Conservation (phyloP, 768 basidiomycete species). For the Hemileccinum rubropunctum region DNA sequence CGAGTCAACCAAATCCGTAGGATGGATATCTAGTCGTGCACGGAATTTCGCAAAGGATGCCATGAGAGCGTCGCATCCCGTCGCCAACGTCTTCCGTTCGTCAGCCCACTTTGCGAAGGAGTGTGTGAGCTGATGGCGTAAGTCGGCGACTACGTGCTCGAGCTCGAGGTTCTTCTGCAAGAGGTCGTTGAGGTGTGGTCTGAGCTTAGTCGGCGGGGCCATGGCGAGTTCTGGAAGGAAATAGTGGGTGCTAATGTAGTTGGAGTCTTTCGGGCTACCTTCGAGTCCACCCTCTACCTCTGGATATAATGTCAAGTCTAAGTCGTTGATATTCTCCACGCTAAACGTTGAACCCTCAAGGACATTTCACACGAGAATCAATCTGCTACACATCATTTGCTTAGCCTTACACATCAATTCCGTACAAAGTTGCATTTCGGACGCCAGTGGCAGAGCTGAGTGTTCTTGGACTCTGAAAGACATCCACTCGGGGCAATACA, state of each 20-base stretch:
- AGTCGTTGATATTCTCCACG: slow-evolving; percentile 1
- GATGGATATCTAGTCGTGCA: slow-evolving; percentile 21
- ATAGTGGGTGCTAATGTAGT: not conserved
- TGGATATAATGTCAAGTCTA: not conserved
- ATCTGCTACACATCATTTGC: not conserved
- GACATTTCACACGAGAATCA: slow-evolving; percentile 18
- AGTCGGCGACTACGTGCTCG: slow-evolving; percentile 26
- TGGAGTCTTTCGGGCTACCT: not conserved
- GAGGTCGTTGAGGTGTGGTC: slow-evolving; percentile 28
- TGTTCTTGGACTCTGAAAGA: too few species aligned
- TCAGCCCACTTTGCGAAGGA: slow-evolving; percentile 29
- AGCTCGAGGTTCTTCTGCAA: slow-evolving; percentile 29
- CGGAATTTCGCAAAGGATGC: slow-evolving; percentile 32
- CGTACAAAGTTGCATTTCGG: not conserved
- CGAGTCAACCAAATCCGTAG: slow-evolving; percentile 19
- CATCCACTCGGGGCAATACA: too few species aligned
- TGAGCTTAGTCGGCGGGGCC: slow-evolving; percentile 24
- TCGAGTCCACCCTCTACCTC: not conserved
- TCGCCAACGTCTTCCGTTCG: slow-evolving; percentile 23
- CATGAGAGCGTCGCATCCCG: slow-evolving; percentile 26
- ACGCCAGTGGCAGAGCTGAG: too few species aligned
- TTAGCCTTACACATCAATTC: not conserved
- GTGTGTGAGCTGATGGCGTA: slow-evolving; percentile 28
- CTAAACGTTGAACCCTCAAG: not conserved
- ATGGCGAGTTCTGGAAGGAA: slow-evolving; percentile 1